Percentiles rank a stretch among this genome's conserved stretches.
These are phyloP conservation scores for Musa schizocarpa DNA, from an alignment of 176 grass and related monocot genomes.

Conservation along the genomic window DNA sequence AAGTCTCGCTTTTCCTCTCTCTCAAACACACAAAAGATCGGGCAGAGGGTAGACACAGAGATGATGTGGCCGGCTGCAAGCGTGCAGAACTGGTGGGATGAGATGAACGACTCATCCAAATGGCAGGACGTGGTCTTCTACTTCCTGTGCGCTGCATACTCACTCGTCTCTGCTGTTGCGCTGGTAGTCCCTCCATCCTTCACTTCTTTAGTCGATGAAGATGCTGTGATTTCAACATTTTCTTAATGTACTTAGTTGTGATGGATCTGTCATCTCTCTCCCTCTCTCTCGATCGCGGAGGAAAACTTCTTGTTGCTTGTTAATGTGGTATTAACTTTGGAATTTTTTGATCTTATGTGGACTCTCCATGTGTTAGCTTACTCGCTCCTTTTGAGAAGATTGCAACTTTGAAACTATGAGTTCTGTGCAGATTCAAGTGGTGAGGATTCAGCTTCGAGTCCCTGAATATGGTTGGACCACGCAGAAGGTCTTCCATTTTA, in stretches of 20 bases:
- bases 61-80: background rate
- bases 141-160: slow-evolving; percentile 66
- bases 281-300: background rate
- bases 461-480: slow-evolving; percentile 91
- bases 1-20: background rate
- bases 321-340: background rate
- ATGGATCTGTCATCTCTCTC: background rate
- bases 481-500: slow-evolving; percentile 93
- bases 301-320: background rate
- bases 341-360: background rate
- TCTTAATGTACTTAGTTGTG: no score
- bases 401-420: background rate
- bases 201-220: no score
- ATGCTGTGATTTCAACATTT: no score
- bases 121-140: slow-evolving; percentile 72
- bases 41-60: background rate
- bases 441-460: slow-evolving; percentile 71
- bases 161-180: slow-evolving; percentile 49
- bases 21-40: background rate
- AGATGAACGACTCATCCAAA: slow-evolving; percentile 42
- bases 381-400: background rate
- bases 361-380: no score
- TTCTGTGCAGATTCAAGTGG: slow-evolving; percentile 56
- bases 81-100: slow-evolving; percentile 40
- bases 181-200: slow-evolving; percentile 27